Evolutionary conservation across 75 land plant genomes (phyloP), one percentile per base, ranked within the genome.

Genomic region (Sequoiadendron giganteum): DNA sequence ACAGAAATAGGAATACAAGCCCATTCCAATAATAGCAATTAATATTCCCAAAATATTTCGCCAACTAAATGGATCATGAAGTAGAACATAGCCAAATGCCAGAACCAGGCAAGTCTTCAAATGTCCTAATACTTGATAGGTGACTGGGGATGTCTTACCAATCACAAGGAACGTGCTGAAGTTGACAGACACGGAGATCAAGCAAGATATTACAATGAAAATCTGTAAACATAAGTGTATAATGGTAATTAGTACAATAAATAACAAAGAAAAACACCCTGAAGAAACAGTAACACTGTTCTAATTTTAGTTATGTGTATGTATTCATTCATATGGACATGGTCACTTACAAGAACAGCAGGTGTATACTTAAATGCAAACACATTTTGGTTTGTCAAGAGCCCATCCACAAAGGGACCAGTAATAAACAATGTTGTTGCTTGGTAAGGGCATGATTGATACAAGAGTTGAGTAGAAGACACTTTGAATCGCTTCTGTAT

Each of bases 161-260:
- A 98, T 98, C 13, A 98, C 99, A 58, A 98, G 92, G 89, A 98
- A 98, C 68, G 99, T 98, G 84, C 99, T 98, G 92, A 98, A 98
- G 93, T 98, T 98, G 32, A 98, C 99, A 68, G 99, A 95, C 32
- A 98, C 97, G 11, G 99, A 97, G 47, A 98, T 98, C 92, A 98
- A 73, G 92, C 99, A 98, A 4, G 99, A 98, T 30, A 97, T 86
- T 76, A 95, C 92, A 86, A 98, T 96, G 89, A 98, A 98, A 81
- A 92, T 87, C 99, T 98, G 99, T 92, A 93, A 90, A 73, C 54
- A 80, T 42, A 55, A 54, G 15, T 49, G 55, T 28, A 45, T 79
- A 76, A 84, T 36, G 42, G 68, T 77, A 47, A 16, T 28, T 42
- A 48, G 28, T 89, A 89, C 28, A 68, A 38, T 25, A 40, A 36